Conservation (phyloP, 75 land plant species). For the Selaginella moellendorffii region DNA sequence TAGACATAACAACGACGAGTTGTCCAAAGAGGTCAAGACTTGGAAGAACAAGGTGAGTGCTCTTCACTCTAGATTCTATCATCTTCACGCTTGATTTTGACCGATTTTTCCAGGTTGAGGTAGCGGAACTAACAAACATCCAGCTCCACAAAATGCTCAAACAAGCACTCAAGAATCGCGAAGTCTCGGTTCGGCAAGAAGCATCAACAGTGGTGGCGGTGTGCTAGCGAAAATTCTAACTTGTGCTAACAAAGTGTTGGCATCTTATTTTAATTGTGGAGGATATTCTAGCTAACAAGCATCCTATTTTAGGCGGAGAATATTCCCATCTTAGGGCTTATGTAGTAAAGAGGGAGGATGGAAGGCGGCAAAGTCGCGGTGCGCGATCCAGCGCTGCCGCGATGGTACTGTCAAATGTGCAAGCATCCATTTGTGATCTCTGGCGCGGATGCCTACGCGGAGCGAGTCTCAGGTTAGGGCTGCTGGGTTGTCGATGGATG, state of each 20-base stretch:
- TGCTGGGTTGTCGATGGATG: not conserved
- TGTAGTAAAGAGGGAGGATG: too few species aligned
- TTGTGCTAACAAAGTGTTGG: too few species aligned
- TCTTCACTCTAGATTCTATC: not conserved
- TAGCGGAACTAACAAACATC: not conserved
- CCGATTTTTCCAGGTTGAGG: not conserved
- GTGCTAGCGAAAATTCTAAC: too few species aligned
- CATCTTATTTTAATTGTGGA: too few species aligned
- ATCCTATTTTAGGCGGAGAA: too few species aligned
- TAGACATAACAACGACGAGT: not conserved
- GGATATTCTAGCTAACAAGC: too few species aligned
- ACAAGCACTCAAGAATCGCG: too few species aligned
- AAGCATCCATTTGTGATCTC: conserved; percentile 48
- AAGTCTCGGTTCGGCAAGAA: not conserved
- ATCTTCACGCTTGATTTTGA: too few species aligned
- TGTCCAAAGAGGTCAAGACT: conserved; percentile 7
- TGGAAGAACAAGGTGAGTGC: conserved; percentile 12
- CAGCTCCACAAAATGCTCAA: not conserved
- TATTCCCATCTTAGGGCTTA: too few species aligned
- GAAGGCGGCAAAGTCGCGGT: too few species aligned
- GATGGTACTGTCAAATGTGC: conserved; percentile 83
- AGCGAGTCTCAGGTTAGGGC: conserved; percentile 27
- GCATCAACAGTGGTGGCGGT: too few species aligned
- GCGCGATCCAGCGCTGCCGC: conserved; percentile 57
- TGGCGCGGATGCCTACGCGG: conserved; percentile 77